phyloP scores from a whole-genome alignment of 139 green algal species.

The Astrephomene gubernaculifera region DNA sequence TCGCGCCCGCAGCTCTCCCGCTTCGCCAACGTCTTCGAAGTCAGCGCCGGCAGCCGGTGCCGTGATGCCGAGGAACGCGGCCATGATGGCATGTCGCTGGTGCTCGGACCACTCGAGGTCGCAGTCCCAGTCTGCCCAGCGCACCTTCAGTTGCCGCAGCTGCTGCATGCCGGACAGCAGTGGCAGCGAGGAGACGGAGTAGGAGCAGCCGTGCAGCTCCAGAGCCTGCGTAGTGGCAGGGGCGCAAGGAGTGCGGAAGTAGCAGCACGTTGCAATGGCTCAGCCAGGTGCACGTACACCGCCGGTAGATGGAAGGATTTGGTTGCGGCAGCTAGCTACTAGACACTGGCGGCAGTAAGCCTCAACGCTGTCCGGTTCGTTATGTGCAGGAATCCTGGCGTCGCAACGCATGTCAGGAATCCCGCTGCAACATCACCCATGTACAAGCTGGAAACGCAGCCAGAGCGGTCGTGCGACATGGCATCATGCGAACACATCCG shows the following conservation, averaged over 20 bases:
- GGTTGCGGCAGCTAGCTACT: not conserved
- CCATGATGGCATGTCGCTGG: not conserved
- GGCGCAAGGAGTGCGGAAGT: not conserved
- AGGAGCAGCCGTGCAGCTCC: not conserved
- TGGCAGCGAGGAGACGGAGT: not conserved
- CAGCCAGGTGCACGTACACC: not conserved
- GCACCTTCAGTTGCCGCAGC: not conserved
- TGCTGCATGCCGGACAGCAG: not conserved
- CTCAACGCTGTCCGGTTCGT: no score
- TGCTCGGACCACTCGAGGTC: not conserved
- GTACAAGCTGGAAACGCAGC: not conserved
- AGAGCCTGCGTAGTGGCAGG: not conserved
- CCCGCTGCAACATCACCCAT: not conserved
- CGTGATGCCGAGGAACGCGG: not conserved
- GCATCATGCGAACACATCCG: no score
- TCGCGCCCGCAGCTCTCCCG: no score
- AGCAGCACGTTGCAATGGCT: no score
- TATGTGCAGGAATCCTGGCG: no score
- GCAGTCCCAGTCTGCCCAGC: not conserved
- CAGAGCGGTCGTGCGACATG: no score
- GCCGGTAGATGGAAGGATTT: not conserved
- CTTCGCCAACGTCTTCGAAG: no score
- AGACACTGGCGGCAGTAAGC: no score
- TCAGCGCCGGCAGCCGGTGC: not conserved
- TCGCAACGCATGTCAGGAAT: no score